These are phyloP conservation scores for Phytophthora crassamura DNA, from an alignment of 352 stramenopile species.

Conservation along the genomic window DNA sequence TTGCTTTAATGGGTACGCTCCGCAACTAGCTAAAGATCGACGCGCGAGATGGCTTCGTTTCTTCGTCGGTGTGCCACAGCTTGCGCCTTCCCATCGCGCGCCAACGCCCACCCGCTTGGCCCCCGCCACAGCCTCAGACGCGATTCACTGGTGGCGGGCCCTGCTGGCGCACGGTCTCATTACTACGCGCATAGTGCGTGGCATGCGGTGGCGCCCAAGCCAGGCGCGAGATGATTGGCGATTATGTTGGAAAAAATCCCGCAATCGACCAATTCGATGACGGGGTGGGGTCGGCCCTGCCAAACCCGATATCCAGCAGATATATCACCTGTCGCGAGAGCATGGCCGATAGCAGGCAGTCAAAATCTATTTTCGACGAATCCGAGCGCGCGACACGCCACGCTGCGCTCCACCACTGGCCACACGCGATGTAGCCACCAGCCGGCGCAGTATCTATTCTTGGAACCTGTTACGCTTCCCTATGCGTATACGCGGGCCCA, in stretches of 20 bases:
- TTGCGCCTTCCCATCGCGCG: neutral
- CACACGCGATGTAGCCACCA: slow-evolving; percentile 7
- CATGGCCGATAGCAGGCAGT: no score
- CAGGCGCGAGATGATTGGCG: neutral
- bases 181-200: slow-evolving; percentile 7
- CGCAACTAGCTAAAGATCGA: slow-evolving; percentile 28
- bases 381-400: no score
- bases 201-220: slow-evolving; percentile 11
- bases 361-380: no score
- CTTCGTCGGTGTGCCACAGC: slow-evolving; percentile 17
- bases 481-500: slow-evolving; percentile 3
- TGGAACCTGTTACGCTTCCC: slow-evolving; percentile 7
- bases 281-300: slow-evolving; percentile 3
- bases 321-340: no score
- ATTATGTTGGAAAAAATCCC: slow-evolving; percentile 20
- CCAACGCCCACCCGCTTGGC: neutral
- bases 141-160: slow-evolving; percentile 19
- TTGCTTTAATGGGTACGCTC: slow-evolving; percentile 29
- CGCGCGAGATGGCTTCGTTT: slow-evolving; percentile 20
- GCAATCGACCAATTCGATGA: slow-evolving; percentile 27
- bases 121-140: neutral
- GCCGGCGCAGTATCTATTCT: slow-evolving; percentile 27
- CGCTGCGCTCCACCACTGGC: no score
- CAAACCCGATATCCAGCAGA: neutral
- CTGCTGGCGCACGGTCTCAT: neutral